A percentile compares a stretch with the other conserved stretches of the same genome.
These are phyloP conservation scores for Microcera coccophila DNA, from an alignment of 2,329 filamentous ascomycete genomes.

Conservation along the genomic window DNA sequence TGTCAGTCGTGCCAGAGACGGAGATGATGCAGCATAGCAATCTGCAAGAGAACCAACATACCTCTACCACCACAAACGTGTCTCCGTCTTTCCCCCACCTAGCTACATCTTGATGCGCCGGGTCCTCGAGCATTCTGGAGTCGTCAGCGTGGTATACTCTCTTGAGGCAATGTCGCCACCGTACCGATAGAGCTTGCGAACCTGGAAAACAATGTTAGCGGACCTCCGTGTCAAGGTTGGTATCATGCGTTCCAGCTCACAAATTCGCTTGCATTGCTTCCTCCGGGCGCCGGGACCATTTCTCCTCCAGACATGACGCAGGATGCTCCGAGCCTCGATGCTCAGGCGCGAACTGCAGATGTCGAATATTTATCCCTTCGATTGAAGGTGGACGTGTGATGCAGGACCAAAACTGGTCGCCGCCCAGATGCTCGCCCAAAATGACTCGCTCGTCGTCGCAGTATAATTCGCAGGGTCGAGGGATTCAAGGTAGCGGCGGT, in stretches of 20 bases:
- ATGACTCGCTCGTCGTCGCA: slow-evolving; percentile 10
- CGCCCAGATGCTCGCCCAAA: no score
- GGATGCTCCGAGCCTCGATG: slow-evolving; percentile 2
- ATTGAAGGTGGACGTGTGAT: slow-evolving; percentile 14
- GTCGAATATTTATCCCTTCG: slow-evolving; percentile 3
- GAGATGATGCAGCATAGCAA: slow-evolving; percentile 4
- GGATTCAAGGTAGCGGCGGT: not conserved
- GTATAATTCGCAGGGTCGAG: slow-evolving; percentile 5
- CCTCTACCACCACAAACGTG: slow-evolving; percentile 96
- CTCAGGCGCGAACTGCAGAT: slow-evolving; percentile 6
- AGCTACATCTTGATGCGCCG: slow-evolving; percentile 86
- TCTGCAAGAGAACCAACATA: slow-evolving; percentile 37
- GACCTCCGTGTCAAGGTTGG: not conserved
- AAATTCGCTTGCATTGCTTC: slow-evolving; percentile 92
- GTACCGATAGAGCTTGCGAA: slow-evolving; percentile 98
- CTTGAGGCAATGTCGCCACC: not conserved
- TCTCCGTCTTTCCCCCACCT: slow-evolving; percentile 93
- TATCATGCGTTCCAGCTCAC: slow-evolving; percentile 53
- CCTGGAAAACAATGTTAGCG: slow-evolving; percentile 50
- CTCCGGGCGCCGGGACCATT: slow-evolving; percentile 36
- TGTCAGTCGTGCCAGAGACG: slow-evolving; percentile 9
- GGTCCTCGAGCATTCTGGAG: slow-evolving; percentile 80
- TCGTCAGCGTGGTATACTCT: slow-evolving; percentile 11
- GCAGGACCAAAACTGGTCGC: no score
- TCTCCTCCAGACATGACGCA: slow-evolving; percentile 34